A percentile compares a stretch with the other conserved stretches of the same genome.
Evolutionary conservation across 1,139 yeast species (phyloP).

Genomic region (Pichia sp.): DNA sequence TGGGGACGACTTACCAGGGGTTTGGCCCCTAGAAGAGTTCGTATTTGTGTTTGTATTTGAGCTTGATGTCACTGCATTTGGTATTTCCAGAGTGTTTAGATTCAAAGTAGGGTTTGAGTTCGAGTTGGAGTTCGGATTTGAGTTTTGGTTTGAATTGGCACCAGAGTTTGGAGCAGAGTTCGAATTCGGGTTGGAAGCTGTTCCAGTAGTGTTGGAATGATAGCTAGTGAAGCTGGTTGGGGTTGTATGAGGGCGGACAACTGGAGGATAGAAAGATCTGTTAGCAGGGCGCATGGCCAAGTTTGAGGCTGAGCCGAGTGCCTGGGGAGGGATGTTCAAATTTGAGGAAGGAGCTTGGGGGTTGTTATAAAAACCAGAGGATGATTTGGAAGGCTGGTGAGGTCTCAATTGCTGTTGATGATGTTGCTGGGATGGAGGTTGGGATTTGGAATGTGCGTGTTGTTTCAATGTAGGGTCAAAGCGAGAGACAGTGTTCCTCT

Average conservation of each 20-base stretch:
- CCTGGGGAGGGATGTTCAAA: conserved; percentile 2
- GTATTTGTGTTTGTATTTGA: not conserved
- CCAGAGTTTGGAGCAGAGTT: not conserved
- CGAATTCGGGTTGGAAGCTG: not conserved
- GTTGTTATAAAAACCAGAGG: not conserved
- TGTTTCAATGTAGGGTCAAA: not conserved
- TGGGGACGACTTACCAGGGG: conserved; percentile 9
- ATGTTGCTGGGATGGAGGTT: not conserved
- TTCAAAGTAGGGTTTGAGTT: not conserved
- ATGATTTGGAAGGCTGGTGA: not conserved
- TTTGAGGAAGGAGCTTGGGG: conserved; percentile 6
- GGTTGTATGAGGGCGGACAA: not conserved
- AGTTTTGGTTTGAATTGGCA: conserved; percentile 1
- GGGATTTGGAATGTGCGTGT: not conserved
- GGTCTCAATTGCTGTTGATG: conserved; percentile 7
- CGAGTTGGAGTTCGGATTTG: conserved; percentile 2
- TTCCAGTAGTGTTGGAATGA: not conserved
- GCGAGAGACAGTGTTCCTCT: not conserved
- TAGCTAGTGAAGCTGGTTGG: not conserved
- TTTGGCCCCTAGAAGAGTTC: not conserved
- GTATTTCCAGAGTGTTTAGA: not conserved
- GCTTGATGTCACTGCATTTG: not conserved
- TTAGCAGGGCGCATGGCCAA: not conserved
- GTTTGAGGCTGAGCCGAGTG: not conserved
- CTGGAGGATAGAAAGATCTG: not conserved